Evolutionary conservation across 805 yeast species (phyloP).

Genomic region (Candida awuae): DNA sequence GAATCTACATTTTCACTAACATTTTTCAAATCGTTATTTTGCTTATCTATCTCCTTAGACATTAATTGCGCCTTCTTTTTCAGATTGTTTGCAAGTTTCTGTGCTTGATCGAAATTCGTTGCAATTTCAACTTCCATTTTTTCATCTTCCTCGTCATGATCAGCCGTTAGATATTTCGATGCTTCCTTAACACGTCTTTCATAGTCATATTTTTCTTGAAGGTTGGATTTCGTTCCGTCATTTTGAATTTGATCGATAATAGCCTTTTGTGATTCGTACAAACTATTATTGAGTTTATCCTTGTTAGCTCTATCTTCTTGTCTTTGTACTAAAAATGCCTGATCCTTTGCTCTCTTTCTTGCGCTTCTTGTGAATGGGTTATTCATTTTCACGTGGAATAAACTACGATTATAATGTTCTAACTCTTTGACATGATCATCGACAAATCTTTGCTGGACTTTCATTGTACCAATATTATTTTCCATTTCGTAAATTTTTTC

Average conservation of each 20-base stretch:
- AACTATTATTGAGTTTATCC: conserved; percentile 42
- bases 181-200: conserved; percentile 51
- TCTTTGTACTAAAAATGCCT: conserved; percentile 46
- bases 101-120: conserved; percentile 71
- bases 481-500: conserved; percentile 79
- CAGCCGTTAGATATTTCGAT: conserved; percentile 70
- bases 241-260: too few species aligned
- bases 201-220: conserved; percentile 39
- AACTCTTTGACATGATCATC: conserved; percentile 76
- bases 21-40: conserved; percentile 61
- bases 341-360: conserved; percentile 67
- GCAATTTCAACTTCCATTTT: conserved; percentile 86
- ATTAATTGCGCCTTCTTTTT: conserved; percentile 65
- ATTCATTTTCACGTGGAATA: conserved; percentile 69
- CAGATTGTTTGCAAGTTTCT: conserved; percentile 58
- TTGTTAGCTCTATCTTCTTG: conserved; percentile 24
- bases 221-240: conserved; percentile 20
- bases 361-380: conserved; percentile 87
- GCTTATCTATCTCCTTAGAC: conserved; percentile 70
- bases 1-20: conserved; percentile 81
- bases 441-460: conserved; percentile 74
- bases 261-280: too few species aligned
- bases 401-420: conserved; percentile 68
- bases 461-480: conserved; percentile 52
- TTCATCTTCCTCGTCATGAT: conserved; percentile 81